Evolutionary conservation across 352 stramenopile genomes (phyloP), one percentile per base, ranked within the genome.

Genomic region (Aphanomyces astaci): DNA sequence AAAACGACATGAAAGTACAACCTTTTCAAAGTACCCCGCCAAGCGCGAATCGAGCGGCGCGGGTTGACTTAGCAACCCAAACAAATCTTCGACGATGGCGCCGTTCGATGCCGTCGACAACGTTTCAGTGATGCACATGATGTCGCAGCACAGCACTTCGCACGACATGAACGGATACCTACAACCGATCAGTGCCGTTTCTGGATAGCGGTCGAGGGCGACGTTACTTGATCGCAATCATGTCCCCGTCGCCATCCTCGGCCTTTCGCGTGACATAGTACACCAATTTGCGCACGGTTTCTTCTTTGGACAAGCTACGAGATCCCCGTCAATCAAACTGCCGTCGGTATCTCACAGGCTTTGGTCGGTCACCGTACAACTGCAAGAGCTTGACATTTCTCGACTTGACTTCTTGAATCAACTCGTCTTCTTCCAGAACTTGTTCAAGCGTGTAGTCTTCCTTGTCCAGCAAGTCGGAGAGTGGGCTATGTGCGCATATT

Each of bases 121-220:
- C 19, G 92, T 89, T 71, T 98, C 87, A 4, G 97, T 89, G 66
- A 98, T 97, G 56, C 82, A 87, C 51, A 88, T 81, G 51, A 98
- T 96, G 73, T 99, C 96, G 71, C 93, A 98, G 79, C 94, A 98
- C 60, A 99, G 89, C 52, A 98, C 91, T 76, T 98, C 96, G 75
- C 95, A 98, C 48, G 93, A 83, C 95, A 98, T 98, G 86, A 98
- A 99, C 25, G 96, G 95, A 77, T 97, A 99, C 33, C 86, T 78
- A 65, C n/a, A 11, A 43, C n/a, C n/a, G n/a, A n/a, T n/a, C n/a
- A n/a, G n/a, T n/a, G n/a, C n/a, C n/a, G n/a, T n/a, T 39, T n/a
- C n/a, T n/a, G n/a, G n/a, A n/a, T n/a, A n/a, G n/a, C n/a, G n/a
- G n/a, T n/a, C n/a, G n/a, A n/a, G n/a, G n/a, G n/a, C n/a, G 19